A percentile compares a stretch with the other conserved stretches of the same genome.
Evolutionary conservation across 2,329 filamentous ascomycete species (phyloP).

Genomic region (Diaporthe humulicola): DNA sequence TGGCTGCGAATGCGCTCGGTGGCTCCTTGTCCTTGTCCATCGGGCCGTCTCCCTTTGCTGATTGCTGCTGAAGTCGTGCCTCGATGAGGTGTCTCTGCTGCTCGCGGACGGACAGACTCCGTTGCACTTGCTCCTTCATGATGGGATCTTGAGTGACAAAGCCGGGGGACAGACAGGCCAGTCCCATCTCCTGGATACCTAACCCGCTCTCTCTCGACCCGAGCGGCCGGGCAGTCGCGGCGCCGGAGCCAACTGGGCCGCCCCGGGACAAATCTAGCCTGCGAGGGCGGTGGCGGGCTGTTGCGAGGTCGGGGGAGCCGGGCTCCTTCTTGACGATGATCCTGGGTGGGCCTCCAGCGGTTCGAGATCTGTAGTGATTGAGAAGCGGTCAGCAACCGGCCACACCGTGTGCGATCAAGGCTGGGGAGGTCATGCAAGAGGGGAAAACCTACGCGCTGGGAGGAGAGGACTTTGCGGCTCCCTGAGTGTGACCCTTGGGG

Average conservation of each 20-base stretch:
- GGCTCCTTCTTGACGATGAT: conserved; percentile 98
- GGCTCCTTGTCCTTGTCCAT: conserved; percentile 67
- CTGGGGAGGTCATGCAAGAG: conserved; percentile 21
- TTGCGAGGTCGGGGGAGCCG: conserved; percentile 70
- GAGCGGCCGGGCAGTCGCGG: conserved; percentile 77
- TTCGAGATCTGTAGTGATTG: conserved; percentile 59
- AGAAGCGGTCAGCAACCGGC: conserved; percentile 39
- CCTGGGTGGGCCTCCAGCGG: conserved; percentile 73
- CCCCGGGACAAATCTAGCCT: conserved; percentile 83
- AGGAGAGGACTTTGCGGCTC: conserved; percentile 67
- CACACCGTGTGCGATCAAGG: conserved; percentile 43
- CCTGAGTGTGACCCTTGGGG: conserved; percentile 58
- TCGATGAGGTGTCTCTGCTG: conserved; percentile 97
- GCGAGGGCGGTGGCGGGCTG: conserved; percentile 80
- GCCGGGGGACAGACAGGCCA: conserved; percentile 94
- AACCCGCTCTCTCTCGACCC: conserved; percentile 80
- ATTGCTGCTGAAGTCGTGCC: conserved; percentile 87
- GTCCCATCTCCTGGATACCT: conserved; percentile 90
- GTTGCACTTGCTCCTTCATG: conserved; percentile 95
- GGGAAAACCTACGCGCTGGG: conserved; percentile 67
- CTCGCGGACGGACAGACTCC: conserved; percentile 92
- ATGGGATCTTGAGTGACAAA: conserved; percentile 97
- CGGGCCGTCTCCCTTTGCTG: conserved; percentile 80
- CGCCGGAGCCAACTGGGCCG: conserved; percentile 61
- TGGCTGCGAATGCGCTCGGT: conserved; percentile 65